These are phyloP conservation scores for Russula foetens DNA, from an alignment of 768 basidiomycete species.

Conservation along the genomic window DNA sequence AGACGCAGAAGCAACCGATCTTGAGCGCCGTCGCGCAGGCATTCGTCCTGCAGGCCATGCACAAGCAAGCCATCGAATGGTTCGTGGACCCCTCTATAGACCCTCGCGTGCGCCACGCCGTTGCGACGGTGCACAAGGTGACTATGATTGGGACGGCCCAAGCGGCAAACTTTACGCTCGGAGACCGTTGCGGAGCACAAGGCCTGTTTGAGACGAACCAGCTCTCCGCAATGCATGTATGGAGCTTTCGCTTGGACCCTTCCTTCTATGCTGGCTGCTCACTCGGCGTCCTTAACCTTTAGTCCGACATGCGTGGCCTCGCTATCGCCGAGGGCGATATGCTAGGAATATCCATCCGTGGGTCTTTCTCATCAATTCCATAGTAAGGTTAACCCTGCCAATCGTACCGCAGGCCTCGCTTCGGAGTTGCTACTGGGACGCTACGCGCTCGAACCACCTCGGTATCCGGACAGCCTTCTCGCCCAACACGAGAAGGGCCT, in stretches of 20 bases:
- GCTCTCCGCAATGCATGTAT: slow-evolving; percentile 46
- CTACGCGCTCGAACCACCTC: slow-evolving; percentile 41
- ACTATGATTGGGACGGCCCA: slow-evolving; percentile 31
- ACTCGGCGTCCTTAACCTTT: background rate
- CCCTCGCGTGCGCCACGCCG: slow-evolving; percentile 43
- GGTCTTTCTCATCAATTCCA: slow-evolving; percentile 27
- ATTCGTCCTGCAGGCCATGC: slow-evolving; percentile 39
- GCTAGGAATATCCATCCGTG: slow-evolving; percentile 39
- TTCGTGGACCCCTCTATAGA: slow-evolving; percentile 35
- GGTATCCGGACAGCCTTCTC: slow-evolving; percentile 39
- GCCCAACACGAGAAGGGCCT: slow-evolving; percentile 38
- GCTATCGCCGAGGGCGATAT: slow-evolving; percentile 45
- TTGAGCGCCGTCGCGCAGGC: slow-evolving; percentile 43
- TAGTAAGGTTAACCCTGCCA: no score
- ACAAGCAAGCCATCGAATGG: slow-evolving; percentile 32
- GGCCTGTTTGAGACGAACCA: slow-evolving; percentile 59
- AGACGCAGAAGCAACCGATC: slow-evolving; percentile 58
- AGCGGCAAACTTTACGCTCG: slow-evolving; percentile 38
- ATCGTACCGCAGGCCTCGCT: slow-evolving; percentile 37
- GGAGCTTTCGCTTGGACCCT: slow-evolving; percentile 5
- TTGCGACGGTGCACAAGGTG: slow-evolving; percentile 50
- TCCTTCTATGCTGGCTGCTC: slow-evolving; percentile 30
- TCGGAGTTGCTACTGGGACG: slow-evolving; percentile 51
- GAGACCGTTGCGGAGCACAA: slow-evolving; percentile 60
- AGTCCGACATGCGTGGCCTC: slow-evolving; percentile 26